Conservation (phyloP, 768 basidiomycete genomes). For the Roridomyces roridus region DNA sequence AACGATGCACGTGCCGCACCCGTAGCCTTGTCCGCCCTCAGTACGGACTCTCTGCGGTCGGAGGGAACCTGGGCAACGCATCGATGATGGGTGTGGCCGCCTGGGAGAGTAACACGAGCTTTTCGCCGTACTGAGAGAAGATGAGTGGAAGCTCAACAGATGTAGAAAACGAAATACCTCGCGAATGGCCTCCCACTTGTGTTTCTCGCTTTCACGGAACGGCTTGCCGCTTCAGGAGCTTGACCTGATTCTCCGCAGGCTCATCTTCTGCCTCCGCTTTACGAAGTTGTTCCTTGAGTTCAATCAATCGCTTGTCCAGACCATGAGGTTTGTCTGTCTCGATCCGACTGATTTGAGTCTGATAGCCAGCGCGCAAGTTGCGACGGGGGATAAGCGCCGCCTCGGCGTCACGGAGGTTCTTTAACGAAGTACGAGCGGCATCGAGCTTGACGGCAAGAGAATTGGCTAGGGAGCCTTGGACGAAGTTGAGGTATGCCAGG, state of each 20-base stretch:
- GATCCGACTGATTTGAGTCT: slow-evolving; percentile 65
- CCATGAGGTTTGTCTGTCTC: slow-evolving; percentile 73
- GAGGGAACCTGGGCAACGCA: slow-evolving; percentile 73
- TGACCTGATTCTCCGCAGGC: slow-evolving; percentile 70
- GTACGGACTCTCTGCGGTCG: slow-evolving; percentile 63
- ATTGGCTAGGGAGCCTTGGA: slow-evolving; percentile 62
- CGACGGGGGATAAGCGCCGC: slow-evolving; percentile 59
- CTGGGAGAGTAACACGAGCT: slow-evolving; percentile 75
- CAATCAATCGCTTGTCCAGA: slow-evolving; percentile 69
- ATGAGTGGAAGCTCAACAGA: background rate
- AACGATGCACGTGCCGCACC: slow-evolving; percentile 75
- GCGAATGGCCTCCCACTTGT: slow-evolving; percentile 82
- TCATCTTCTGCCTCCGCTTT: slow-evolving; percentile 70
- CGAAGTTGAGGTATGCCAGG: slow-evolving; percentile 81
- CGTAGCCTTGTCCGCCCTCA: slow-evolving; percentile 62
- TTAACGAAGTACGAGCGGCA: slow-evolving; percentile 67
- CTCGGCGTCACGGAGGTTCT: slow-evolving; percentile 78
- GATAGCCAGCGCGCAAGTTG: slow-evolving; percentile 60
- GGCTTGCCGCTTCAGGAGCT: slow-evolving; percentile 77
- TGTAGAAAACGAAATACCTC: slow-evolving; percentile 56
- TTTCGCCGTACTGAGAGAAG: slow-evolving; percentile 73
- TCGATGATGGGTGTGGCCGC: slow-evolving; percentile 67
- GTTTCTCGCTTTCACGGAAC: slow-evolving; percentile 74
- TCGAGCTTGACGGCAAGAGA: slow-evolving; percentile 70
- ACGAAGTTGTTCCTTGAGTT: slow-evolving; percentile 73